These are phyloP conservation scores for Caloboletus firmus DNA, from an alignment of 1,284 basidiomycete genomes.

Conservation along the genomic window DNA sequence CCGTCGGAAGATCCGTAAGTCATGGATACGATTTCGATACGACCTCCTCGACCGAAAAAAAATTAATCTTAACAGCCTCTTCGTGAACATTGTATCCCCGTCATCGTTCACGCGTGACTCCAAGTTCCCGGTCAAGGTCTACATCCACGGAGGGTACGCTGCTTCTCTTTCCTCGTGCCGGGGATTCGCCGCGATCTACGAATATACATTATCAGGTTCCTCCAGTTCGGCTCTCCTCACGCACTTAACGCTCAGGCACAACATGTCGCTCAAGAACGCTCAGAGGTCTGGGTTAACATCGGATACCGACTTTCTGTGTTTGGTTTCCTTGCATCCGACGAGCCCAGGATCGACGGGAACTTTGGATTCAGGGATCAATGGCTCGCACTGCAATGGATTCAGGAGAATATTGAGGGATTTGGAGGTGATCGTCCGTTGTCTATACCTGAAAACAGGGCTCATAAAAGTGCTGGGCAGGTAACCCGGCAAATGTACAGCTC, in stretches of 20 bases:
- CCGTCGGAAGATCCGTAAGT: constrained; percentile 70
- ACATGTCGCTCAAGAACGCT: constrained; percentile 59
- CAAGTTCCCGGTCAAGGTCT: constrained; percentile 67
- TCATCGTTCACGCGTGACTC: constrained; percentile 50
- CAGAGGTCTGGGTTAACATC: constrained; percentile 71
- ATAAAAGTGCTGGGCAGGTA: constrained; percentile 51
- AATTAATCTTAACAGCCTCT: constrained; percentile 46
- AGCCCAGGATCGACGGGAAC: constrained; percentile 62
- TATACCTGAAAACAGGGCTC: constrained; percentile 47
- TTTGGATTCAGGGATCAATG: constrained; percentile 75
- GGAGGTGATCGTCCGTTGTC: constrained; percentile 47
- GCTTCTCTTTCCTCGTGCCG: constrained; percentile 5
- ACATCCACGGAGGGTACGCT: constrained; percentile 75
- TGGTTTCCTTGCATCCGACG: constrained; percentile 67
- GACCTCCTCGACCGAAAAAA: background rate
- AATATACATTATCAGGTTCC: constrained; percentile 48
- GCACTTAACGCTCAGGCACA: constrained; percentile 59
- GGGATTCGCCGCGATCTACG: background rate
- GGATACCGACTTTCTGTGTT: constrained; percentile 73
- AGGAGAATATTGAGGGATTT: constrained; percentile 29
- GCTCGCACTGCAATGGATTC: constrained; percentile 30
- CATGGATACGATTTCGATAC: background rate
- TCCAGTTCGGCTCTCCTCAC: constrained; percentile 79
- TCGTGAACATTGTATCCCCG: constrained; percentile 68
- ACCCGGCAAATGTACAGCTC: constrained; percentile 58